A percentile compares a stretch with the other conserved stretches of the same genome.
Evolutionary conservation across 2,329 filamentous ascomycete species (phyloP).

Genomic region (Diplodia intermedia): DNA sequence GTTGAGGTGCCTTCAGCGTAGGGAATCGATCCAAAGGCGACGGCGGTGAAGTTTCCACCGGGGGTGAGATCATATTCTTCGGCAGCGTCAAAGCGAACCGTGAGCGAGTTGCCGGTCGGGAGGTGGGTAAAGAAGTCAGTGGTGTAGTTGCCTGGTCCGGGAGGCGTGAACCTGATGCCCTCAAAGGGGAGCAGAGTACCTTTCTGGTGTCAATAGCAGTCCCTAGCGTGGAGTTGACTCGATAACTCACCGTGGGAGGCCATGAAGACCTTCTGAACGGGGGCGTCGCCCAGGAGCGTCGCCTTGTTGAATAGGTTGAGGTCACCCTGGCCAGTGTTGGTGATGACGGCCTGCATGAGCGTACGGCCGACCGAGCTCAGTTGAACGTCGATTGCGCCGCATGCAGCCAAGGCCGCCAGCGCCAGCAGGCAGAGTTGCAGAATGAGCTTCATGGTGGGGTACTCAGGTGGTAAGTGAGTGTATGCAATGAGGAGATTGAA

Average conservation of each 20-base stretch:
- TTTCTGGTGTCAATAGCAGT: conserved; percentile 35
- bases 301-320: conserved; percentile 62
- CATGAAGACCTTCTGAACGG: conserved; percentile 62
- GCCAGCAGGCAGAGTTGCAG: conserved; percentile 33
- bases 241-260: conserved; percentile 54
- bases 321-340: conserved; percentile 59
- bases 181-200: conserved; percentile 58
- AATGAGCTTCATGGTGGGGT: conserved; percentile 36
- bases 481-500: not conserved
- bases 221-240: not conserved
- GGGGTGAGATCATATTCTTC: conserved; percentile 60
- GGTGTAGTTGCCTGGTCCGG: conserved; percentile 50
- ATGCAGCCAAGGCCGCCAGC: conserved; percentile 36
- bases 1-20: conserved; percentile 61
- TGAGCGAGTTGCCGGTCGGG: conserved; percentile 55
- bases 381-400: conserved; percentile 43
- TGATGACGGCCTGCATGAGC: conserved; percentile 60
- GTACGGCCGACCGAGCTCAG: conserved; percentile 60
- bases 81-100: conserved; percentile 62
- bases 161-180: conserved; percentile 60
- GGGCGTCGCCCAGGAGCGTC: conserved; percentile 59
- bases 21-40: conserved; percentile 63
- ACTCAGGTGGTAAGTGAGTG: not conserved
- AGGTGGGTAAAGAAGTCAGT: conserved; percentile 61
- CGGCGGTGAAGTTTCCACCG: conserved; percentile 63